These are phyloP conservation scores for Pyrenochaeta sp. DNA, from an alignment of 2,329 filamentous ascomycete genomes.

Conservation along the genomic window DNA sequence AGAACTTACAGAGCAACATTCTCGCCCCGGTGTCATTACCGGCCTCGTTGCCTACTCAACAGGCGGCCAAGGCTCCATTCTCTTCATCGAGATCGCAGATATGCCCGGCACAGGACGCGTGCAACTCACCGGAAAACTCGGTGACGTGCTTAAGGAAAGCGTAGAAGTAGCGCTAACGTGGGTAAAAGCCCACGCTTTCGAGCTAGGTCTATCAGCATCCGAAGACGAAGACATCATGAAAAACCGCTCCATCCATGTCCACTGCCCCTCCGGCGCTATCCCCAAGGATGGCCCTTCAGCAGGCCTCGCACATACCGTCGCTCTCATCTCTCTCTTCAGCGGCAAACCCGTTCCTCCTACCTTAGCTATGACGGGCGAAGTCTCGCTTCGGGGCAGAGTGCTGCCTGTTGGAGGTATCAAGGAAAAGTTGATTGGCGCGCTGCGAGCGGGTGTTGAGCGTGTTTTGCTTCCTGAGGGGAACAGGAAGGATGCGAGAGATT, in stretches of 20 bases:
- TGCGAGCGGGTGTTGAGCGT: conserved; percentile 92
- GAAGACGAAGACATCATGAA: conserved; percentile 95
- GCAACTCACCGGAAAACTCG: conserved; percentile 94
- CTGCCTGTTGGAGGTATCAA: conserved; percentile 97
- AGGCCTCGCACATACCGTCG: conserved; percentile 92
- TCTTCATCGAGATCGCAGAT: conserved; percentile 97
- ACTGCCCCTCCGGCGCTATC: conserved; percentile 93
- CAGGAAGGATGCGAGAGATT: conserved; percentile 88
- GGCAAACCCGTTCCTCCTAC: conserved; percentile 87
- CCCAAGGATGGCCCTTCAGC: conserved; percentile 89
- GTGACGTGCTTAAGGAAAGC: conserved; percentile 95
- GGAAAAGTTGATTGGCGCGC: conserved; percentile 95
- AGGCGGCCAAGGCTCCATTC: conserved; percentile 91
- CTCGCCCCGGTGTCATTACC: conserved; percentile 89
- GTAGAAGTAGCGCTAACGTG: conserved; percentile 96
- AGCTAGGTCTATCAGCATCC: conserved; percentile 82
- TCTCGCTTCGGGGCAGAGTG: conserved; percentile 85
- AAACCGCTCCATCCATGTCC: conserved; percentile 90
- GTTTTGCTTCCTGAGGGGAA: conserved; percentile 89
- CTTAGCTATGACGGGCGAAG: conserved; percentile 90
- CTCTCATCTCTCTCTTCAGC: conserved; percentile 88
- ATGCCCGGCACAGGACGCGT: conserved; percentile 94
- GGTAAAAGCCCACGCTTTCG: conserved; percentile 96
- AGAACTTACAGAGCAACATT: conserved; percentile 87
- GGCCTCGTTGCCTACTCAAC: conserved; percentile 94